Conservation (phyloP, 805 yeast genomes). For the Candida caryicola region DNA sequence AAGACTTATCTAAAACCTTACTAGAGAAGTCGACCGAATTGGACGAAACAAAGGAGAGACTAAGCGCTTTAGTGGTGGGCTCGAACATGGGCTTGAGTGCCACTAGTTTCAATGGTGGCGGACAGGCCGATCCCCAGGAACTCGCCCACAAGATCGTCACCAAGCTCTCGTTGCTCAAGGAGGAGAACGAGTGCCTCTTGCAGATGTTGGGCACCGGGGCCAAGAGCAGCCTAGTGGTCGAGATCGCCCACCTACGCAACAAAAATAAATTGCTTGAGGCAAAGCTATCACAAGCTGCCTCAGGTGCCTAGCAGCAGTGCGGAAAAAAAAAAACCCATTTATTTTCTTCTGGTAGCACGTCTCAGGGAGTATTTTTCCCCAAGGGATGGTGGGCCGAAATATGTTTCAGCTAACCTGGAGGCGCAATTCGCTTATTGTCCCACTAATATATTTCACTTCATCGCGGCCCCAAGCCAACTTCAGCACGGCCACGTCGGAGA, state of each 20-base stretch:
- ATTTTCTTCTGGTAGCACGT: too few relatives aligned
- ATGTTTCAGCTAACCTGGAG: too few relatives aligned
- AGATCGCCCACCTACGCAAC: conserved; percentile 55
- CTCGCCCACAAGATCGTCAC: conserved; percentile 68
- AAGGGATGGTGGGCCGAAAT: too few relatives aligned
- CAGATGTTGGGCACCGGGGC: conserved; percentile 75
- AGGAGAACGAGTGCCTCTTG: conserved; percentile 68
- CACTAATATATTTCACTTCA: too few relatives aligned
- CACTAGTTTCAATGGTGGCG: conserved; percentile 43
- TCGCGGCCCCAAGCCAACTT: too few relatives aligned
- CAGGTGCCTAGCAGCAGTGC: too few relatives aligned
- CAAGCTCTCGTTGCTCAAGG: conserved; percentile 56
- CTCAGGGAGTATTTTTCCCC: too few relatives aligned
- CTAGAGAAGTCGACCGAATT: conserved; percentile 47
- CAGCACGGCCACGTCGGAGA: too few relatives aligned
- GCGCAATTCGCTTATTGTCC: too few relatives aligned
- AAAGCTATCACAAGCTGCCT: not conserved
- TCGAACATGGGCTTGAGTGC: conserved; percentile 20
- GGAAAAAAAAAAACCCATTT: too few relatives aligned
- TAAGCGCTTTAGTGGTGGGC: conserved; percentile 55
- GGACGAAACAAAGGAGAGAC: conserved; percentile 56
- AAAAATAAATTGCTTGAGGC: conserved; percentile 23
- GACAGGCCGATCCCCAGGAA: conserved; percentile 71
- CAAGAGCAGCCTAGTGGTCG: conserved; percentile 66
- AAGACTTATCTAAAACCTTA: conserved; percentile 47